Evolutionary conservation across 768 basidiomycete genomes (phyloP), one percentile per base, ranked within the genome.

Genomic region (Tricholoma terreum): DNA sequence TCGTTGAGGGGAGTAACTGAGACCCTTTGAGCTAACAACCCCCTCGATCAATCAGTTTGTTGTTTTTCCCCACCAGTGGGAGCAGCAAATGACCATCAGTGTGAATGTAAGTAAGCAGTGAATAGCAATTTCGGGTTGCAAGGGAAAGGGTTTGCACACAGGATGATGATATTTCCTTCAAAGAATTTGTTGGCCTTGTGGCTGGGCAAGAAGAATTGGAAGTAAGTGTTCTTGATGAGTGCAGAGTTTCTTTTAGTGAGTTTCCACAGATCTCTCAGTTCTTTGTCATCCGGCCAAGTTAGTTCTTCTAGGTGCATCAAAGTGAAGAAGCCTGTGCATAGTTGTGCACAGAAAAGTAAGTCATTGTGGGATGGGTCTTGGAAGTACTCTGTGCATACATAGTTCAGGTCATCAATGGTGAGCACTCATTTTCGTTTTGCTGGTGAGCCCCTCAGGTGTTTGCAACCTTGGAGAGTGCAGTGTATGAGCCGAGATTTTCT

Each of bases 311-410:
- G 43, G 12, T 12, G n/a, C n/a, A 45, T 9, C 2, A 58, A 17
- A 6, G 45, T 30, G n/a, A 31, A 58, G 48, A 58, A 58, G 2
- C 46, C 57, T 6, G 34, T 54, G 8, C 48, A 48, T 0, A 58
- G 52, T 34, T 49, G 31, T 0, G 52, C 35, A 43, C 46, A 19
- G 45, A 58, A 58, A 6, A 58, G 51, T 6, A 51, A 40, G 12
- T 54, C 38, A 9, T 31, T 19, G 22, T 35, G 50, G 15, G 31
- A 11, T 14, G 15, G 12, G 50, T 30, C 17, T 2, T 11, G 9
- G n/a, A 8, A 24, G 50, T 33, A 17, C 2, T 4, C 17, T 2
- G 10, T 35, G 50, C 15, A 15, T 1, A 51, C 15, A 2, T 3
- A 4, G 31, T 34, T 33, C 31, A 51, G 50, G 50, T 51, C 31